A percentile compares a stretch with the other conserved stretches of the same genome.
Conservation (phyloP, 805 yeast genomes). For the Candida maltosa region DNA sequence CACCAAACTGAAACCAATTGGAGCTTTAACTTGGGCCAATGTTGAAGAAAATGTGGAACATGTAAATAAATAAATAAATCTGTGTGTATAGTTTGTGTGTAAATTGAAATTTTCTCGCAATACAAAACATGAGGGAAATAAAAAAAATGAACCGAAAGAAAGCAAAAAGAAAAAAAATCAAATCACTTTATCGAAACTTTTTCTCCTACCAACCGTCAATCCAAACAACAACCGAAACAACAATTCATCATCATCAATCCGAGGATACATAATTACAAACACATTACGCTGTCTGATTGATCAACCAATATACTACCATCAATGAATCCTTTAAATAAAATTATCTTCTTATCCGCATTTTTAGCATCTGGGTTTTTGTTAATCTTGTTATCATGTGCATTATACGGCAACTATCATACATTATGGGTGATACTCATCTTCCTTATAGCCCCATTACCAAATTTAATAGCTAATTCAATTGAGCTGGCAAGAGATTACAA, state of each 20-base stretch:
- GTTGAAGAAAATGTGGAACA: constrained; percentile 22
- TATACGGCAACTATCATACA: constrained; percentile 39
- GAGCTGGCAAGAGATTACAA: constrained; percentile 36
- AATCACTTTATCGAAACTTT: background rate
- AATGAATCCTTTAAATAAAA: constrained; percentile 46
- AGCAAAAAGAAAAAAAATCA: background rate
- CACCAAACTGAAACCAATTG: constrained; percentile 30
- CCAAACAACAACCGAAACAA: no score
- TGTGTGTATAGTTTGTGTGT: no score
- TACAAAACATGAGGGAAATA: background rate
- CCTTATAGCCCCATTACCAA: constrained; percentile 44
- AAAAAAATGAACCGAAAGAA: background rate
- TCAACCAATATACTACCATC: no score
- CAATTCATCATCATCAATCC: no score
- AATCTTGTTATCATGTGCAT: constrained; percentile 43
- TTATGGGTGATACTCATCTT: constrained; percentile 42
- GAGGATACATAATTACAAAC: no score
- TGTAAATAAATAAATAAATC: no score
- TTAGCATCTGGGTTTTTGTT: constrained; percentile 43
- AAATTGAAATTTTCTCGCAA: background rate
- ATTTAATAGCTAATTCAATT: constrained; percentile 34
- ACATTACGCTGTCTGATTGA: no score
- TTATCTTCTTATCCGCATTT: constrained; percentile 44
- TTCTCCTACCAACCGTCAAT: no score
- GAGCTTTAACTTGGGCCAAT: constrained; percentile 30